Evolutionary conservation across 2,329 filamentous ascomycete species (phyloP).

Genomic region (Penicillium sp.): DNA sequence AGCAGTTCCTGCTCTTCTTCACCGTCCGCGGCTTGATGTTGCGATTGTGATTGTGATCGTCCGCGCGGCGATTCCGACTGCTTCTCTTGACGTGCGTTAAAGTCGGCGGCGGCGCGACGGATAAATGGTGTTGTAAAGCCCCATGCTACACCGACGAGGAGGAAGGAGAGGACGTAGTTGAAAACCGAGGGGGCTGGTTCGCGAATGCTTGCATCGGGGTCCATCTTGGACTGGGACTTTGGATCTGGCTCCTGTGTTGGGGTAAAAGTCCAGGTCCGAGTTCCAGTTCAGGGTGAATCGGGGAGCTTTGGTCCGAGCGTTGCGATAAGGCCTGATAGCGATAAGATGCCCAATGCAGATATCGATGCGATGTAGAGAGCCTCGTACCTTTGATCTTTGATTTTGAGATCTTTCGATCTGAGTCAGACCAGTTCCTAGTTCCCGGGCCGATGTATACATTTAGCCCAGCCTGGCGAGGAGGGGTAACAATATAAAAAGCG

Average conservation of each 20-base stretch:
- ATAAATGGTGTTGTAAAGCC: slow-evolving; percentile 92
- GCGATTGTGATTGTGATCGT: slow-evolving; percentile 7
- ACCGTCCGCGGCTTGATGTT: not conserved
- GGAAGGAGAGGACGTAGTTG: slow-evolving; percentile 84
- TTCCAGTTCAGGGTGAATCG: too few species aligned
- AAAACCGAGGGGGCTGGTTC: slow-evolving; percentile 47
- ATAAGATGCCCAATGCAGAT: too few species aligned
- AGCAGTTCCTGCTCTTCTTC: slow-evolving; percentile 19
- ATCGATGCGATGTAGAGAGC: too few species aligned
- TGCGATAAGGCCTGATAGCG: not conserved
- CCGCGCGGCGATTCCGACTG: slow-evolving; percentile 12
- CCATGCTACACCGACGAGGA: slow-evolving; percentile 89
- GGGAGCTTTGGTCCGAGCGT: not conserved
- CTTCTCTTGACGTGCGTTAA: slow-evolving; percentile 57
- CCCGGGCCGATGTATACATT: not conserved
- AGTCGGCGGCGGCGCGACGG: slow-evolving; percentile 74
- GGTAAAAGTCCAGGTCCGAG: too few species aligned
- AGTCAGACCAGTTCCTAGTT: too few species aligned
- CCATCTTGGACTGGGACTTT: slow-evolving; percentile 23
- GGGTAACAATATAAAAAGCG: not conserved
- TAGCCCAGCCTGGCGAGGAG: too few species aligned
- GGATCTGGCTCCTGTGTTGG: too few species aligned
- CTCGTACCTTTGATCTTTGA: too few species aligned
- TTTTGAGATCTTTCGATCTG: too few species aligned
- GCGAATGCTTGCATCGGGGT: slow-evolving; percentile 29